phyloP scores from a whole-genome alignment of 2,329 filamentous ascomycete genomes.

The Fusarium sp. region DNA sequence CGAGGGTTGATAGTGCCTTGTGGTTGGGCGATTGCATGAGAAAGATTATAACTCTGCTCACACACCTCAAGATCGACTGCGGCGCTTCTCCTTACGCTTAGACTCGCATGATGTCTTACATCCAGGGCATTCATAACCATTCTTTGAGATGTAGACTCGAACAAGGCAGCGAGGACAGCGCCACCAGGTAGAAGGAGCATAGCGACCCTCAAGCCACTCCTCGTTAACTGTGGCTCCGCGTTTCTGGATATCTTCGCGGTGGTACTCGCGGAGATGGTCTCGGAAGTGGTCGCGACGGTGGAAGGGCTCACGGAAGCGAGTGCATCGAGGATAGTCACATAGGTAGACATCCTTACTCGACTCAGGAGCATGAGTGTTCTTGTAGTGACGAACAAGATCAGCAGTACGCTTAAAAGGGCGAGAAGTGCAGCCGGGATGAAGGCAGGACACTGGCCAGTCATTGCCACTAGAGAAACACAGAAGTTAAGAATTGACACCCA shows the following conservation, averaged over 20 bases:
- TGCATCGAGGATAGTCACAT: conserved; percentile 67
- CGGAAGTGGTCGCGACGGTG: conserved; percentile 68
- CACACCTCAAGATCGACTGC: conserved; percentile 39
- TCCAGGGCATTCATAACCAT: conserved; percentile 60
- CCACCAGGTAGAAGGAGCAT: conserved; percentile 63
- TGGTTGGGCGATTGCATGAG: conserved; percentile 26
- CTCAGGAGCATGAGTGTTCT: conserved; percentile 61
- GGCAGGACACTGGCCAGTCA: conserved; percentile 57
- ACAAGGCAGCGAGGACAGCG: conserved; percentile 66
- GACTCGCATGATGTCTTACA: conserved; percentile 64
- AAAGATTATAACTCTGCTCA: conserved; percentile 24
- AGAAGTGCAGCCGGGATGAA: conserved; percentile 57
- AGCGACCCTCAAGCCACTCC: conserved; percentile 58
- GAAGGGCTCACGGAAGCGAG: conserved; percentile 62
- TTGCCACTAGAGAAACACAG: conserved; percentile 35
- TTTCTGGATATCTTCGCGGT: conserved; percentile 67
- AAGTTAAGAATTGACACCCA: conserved; percentile 12
- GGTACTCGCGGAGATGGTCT: conserved; percentile 68
- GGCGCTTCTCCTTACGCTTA: conserved; percentile 56
- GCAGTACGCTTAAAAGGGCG: conserved; percentile 65
- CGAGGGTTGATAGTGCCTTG: conserved; percentile 21
- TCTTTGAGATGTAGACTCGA: conserved; percentile 57
- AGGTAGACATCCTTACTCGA: conserved; percentile 58
- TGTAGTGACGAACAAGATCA: conserved; percentile 67
- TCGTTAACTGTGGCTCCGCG: conserved; percentile 56